phyloP scores from a whole-genome alignment of 495 filamentous ascomycete species.

The Aspergillus heteromorphus region DNA sequence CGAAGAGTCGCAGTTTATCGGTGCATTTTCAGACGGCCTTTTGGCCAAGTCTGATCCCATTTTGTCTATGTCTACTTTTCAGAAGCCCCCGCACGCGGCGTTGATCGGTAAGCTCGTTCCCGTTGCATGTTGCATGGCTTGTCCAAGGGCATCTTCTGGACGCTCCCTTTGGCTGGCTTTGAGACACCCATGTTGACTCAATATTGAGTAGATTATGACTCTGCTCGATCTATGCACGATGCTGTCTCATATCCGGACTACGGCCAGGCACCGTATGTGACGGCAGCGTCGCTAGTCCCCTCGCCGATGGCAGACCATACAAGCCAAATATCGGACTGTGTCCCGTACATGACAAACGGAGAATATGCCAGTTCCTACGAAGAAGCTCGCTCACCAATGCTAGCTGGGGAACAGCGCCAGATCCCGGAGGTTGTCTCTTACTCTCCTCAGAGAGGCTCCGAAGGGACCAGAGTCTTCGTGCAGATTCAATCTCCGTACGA shows the following conservation, averaged over 20 bases:
- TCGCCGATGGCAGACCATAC: conserved; percentile 43
- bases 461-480: conserved; percentile 65
- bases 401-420: conserved; percentile 26
- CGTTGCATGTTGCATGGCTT: neutral
- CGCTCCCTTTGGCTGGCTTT: neutral
- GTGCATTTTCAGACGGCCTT: conserved; percentile 45
- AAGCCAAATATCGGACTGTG: conserved; percentile 40
- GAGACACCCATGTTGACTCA: conserved; percentile 8
- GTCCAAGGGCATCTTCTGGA: neutral
- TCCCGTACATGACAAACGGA: conserved; percentile 38
- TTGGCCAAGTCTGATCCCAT: conserved; percentile 50
- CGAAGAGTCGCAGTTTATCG: conserved; percentile 43
- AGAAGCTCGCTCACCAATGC: conserved; percentile 36
- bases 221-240: conserved; percentile 41
- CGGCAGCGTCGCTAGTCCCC: conserved; percentile 37
- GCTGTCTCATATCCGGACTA: conserved; percentile 40
- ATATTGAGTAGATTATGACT: conserved; percentile 33
- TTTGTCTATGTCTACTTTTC: conserved; percentile 51
- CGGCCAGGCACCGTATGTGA: conserved; percentile 40
- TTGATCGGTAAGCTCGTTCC: conserved; percentile 34
- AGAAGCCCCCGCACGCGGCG: conserved; percentile 36
- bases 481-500: conserved; percentile 72
- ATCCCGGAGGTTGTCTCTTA: conserved; percentile 60
- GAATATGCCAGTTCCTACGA: conserved; percentile 44
- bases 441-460: conserved; percentile 58